Evolutionary conservation across 2,329 filamentous ascomycete genomes (phyloP), one percentile per base, ranked within the genome.

Genomic region (Periconia macrospinosa): DNA sequence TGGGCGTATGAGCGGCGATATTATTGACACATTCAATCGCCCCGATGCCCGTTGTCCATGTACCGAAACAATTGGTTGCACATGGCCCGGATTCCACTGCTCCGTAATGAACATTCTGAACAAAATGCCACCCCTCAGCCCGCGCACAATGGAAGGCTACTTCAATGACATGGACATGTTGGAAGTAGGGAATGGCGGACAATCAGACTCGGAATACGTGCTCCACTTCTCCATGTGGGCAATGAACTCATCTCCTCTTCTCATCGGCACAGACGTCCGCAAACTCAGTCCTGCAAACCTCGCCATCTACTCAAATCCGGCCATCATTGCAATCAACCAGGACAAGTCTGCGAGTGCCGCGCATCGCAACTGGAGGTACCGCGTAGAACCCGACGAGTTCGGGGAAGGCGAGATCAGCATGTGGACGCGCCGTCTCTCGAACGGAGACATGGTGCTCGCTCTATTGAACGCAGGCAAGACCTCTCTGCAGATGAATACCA

Each of bases 391-490:
- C 6, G 76, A 79, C 53, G 67, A 72, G 35, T 75, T 74, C 56
- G 78, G 77, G 44, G 60, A 75, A 23, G 77, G 78, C 40, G 76
- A 80, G 45, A 77, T 80, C 42, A 77, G 80, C 47, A 70, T 84
- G 50, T 84, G 79, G 79, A 76, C 75, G 6, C 79, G 81, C n/a
- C 56, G 55, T 6, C 66, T 84, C 2, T 74, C 73, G 20, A 76
- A 78, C 17, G 78, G 78, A 11, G 76, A 80, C 47, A 74, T 77
- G 17, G 68, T 79, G 37, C 74, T 84, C 5, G 76, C 81, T 1
- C 72, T 84, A 3, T 67, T 85, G 55, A 85, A 85, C 55, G 78
- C 76, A 7, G 78, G 73, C 20, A 76, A 78, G 54, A 66, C 62
- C 6, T 66, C 70, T 0, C 66, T 73, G n/a, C 72, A 65, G 3